Conservation (phyloP, 192 early-diverging fungal genomes). For the Linnemannia elongata region DNA sequence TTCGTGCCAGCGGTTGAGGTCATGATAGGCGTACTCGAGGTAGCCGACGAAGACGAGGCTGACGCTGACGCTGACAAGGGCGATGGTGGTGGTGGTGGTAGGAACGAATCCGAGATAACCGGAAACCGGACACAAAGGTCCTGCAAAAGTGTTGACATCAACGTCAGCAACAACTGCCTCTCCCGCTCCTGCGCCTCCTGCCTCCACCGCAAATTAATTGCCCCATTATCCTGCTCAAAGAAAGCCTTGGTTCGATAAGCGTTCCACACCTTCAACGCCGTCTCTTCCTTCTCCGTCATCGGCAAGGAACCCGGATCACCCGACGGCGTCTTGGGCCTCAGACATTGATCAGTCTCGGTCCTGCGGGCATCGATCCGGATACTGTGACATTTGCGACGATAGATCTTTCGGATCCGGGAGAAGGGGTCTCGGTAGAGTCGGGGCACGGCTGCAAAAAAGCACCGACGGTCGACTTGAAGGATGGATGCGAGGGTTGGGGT, state of each 20-base stretch:
- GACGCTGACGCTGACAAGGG: background rate
- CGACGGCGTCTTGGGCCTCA: background rate
- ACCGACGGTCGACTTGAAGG: constrained; percentile 30
- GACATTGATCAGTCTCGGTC: background rate
- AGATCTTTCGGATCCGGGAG: constrained; percentile 14
- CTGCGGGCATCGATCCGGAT: background rate
- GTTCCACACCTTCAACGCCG: constrained; percentile 1
- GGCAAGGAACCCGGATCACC: no score
- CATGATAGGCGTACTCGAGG: background rate
- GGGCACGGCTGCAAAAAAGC: constrained; percentile 30
- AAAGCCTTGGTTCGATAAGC: background rate
- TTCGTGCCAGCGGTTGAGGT: background rate
- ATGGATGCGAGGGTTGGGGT: constrained; percentile 19
- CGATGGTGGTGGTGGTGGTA: background rate
- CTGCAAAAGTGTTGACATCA: constrained; percentile 13
- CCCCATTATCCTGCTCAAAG: background rate
- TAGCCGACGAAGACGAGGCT: background rate
- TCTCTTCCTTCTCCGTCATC: background rate
- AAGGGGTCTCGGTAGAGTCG: constrained; percentile 29
- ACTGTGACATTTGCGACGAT: background rate
- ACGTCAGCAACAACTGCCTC: background rate
- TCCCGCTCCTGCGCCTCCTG: constrained; percentile 1
- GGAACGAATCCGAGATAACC: background rate
- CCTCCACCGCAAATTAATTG: background rate
- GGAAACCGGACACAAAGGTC: constrained; percentile 24